Evolutionary conservation across 768 basidiomycete species (phyloP).

Genomic region (Psilocybe subaeruginosa): DNA sequence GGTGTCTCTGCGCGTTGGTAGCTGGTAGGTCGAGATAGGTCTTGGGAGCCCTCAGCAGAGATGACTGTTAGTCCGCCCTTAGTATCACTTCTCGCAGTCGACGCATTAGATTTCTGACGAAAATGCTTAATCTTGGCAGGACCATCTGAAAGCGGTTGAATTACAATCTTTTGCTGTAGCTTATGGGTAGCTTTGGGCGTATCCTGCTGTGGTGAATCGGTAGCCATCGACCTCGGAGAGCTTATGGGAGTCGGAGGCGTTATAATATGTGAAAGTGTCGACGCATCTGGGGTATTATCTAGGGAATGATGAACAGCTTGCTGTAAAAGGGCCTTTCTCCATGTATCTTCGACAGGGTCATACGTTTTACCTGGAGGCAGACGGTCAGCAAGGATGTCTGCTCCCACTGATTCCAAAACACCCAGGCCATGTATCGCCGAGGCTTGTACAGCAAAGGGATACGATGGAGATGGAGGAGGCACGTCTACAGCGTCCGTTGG

Average conservation of each 20-base stretch:
- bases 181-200: slow-evolving; percentile 27
- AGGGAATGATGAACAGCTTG: slow-evolving; percentile 82
- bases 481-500: slow-evolving; percentile 85
- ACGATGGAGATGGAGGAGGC: slow-evolving; percentile 67
- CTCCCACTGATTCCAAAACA: slow-evolving; percentile 75
- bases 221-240: slow-evolving; percentile 29
- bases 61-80: slow-evolving; percentile 31
- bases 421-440: slow-evolving; percentile 75
- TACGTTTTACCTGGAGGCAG: slow-evolving; percentile 63
- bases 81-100: slow-evolving; percentile 22
- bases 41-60: slow-evolving; percentile 18
- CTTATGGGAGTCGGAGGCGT: slow-evolving; percentile 42
- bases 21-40: slow-evolving; percentile 39
- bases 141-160: slow-evolving; percentile 42
- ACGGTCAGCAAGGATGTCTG: slow-evolving; percentile 73
- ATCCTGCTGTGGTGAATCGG: slow-evolving; percentile 17
- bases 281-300: slow-evolving; percentile 51
- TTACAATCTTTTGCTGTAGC: slow-evolving; percentile 34
- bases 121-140: slow-evolving; percentile 26
- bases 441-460: slow-evolving; percentile 76
- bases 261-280: slow-evolving; percentile 47
- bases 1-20: slow-evolving; percentile 69
- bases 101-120: slow-evolving; percentile 32
- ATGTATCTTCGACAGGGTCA: slow-evolving; percentile 60
- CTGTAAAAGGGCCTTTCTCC: slow-evolving; percentile 76